Base-by-base conservation (phyloP, 129 eudicot genomes). In the Lonicera japonica region DNA sequence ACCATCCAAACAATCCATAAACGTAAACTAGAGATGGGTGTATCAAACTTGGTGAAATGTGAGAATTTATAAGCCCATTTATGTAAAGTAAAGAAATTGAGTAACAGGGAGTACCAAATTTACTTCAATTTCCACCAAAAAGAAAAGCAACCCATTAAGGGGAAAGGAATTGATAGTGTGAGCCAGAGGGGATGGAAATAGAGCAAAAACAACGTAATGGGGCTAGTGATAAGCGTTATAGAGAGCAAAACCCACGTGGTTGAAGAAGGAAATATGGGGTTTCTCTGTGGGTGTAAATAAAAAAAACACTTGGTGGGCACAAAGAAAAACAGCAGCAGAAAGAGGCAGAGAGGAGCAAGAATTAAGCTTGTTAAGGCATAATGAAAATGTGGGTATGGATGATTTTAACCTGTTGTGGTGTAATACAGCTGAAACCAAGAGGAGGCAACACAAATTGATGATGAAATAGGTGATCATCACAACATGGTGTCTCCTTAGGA, bases 181-280 rank as follows among this genome's bases (percentile, higher is more conserved):
- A 29, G 36, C 36, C 36, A 29, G 36, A 29, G 36, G 29, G 56
- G 60, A 25, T 15, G 4, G 67, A 70, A 50, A 46, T 24, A 60
- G 60, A n/a, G 20, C 41, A 18, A 66, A 58, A 38, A 5, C 14
- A 24, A 19, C 29, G 56, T 16, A 13, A 21, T 13, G 25, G 15
- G n/a, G 61, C 21, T 52, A 58, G 58, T 19, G 11, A 23, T 43
- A 70, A 50, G 54, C 15, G 62, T 62, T 24, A 21, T 4, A 60
- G 38, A 58, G 38, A 36, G 62, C 62, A 67, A 53, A 61, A 12
- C 73, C n/a, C 63, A 67, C 72, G 72, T 73, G 78, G 61, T n/a
- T 13, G 78, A 60, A 47, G 63, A 53, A 59, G 57, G 18, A 66
- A 67, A 53, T 58, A 71, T 40, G 72, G 66, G 34, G 64, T 43